Conservation (phyloP, 805 yeast species). For the Kazachstania kunashirensis region DNA sequence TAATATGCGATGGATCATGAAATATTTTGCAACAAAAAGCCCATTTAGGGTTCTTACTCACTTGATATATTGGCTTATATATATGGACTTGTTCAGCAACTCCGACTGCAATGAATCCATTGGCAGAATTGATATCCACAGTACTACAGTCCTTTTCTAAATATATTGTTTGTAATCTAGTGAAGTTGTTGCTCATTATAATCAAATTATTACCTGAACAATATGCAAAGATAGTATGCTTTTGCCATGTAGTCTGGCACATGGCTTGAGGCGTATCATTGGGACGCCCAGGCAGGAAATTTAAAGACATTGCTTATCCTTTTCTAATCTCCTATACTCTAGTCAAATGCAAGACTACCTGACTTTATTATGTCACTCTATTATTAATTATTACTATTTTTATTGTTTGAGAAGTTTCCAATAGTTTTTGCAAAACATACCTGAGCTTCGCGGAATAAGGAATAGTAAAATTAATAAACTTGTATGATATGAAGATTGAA, state of each 20-base stretch:
- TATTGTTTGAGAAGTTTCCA: too few species aligned
- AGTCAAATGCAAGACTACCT: background rate
- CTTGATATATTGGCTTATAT: slow-evolving; percentile 46
- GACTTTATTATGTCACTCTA: too few species aligned
- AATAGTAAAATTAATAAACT: too few species aligned
- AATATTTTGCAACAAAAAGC: slow-evolving; percentile 26
- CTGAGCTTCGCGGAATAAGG: too few species aligned
- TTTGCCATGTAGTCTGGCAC: slow-evolving; percentile 56
- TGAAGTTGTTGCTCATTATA: slow-evolving; percentile 42
- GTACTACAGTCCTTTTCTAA: slow-evolving; percentile 56
- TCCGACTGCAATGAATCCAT: slow-evolving; percentile 56
- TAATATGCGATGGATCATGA: slow-evolving; percentile 30
- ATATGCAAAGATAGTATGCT: slow-evolving; percentile 55
- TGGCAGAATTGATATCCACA: slow-evolving; percentile 50
- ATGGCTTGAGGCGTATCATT: slow-evolving; percentile 46
- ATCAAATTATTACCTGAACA: slow-evolving; percentile 86
- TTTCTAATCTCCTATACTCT: background rate
- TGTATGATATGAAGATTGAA: too few species aligned
- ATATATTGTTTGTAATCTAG: slow-evolving; percentile 66
- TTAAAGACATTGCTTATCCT: slow-evolving; percentile 40
- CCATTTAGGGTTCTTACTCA: slow-evolving; percentile 41
- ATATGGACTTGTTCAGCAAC: slow-evolving; percentile 36
- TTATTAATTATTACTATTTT: too few species aligned
- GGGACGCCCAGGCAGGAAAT: slow-evolving; percentile 81
- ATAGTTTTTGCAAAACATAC: too few species aligned